phyloP scores from a whole-genome alignment of 2,329 filamentous ascomycete species.

The Pyrenochaeta sp. region DNA sequence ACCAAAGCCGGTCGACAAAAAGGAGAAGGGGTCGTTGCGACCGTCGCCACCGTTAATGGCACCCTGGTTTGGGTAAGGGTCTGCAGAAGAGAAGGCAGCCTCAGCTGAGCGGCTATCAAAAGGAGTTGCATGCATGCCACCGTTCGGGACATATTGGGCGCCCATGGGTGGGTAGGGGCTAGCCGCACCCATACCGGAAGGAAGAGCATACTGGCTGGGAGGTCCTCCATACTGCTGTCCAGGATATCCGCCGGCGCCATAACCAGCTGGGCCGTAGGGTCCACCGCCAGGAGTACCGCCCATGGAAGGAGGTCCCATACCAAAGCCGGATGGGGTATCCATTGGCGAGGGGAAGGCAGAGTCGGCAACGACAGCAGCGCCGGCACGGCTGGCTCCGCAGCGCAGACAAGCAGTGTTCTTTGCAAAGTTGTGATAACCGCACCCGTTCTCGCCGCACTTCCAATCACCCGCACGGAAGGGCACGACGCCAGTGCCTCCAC shows the following conservation, averaged over 20 bases:
- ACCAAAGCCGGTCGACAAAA: conserved; percentile 77
- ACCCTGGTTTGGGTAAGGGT: conserved; percentile 80
- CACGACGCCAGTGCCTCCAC: conserved; percentile 84
- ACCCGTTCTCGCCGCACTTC: conserved; percentile 98
- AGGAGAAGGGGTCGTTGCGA: conserved; percentile 80
- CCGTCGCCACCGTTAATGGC: conserved; percentile 70
- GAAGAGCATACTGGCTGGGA: conserved; percentile 87
- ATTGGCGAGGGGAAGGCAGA: conserved; percentile 90
- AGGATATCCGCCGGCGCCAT: conserved; percentile 68
- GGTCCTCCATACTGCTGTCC: conserved; percentile 86
- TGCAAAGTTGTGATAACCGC: conserved; percentile 98
- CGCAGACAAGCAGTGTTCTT: conserved; percentile 99
- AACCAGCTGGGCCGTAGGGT: conserved; percentile 75
- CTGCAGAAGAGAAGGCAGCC: conserved; percentile 89
- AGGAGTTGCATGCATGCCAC: conserved; percentile 81
- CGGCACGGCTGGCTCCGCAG: conserved; percentile 92
- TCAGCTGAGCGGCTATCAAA: conserved; percentile 95
- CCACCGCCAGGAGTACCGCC: conserved; percentile 74
- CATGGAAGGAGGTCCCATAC: conserved; percentile 89
- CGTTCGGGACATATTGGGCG: conserved; percentile 79
- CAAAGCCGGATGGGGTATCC: conserved; percentile 83
- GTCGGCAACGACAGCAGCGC: conserved; percentile 92
- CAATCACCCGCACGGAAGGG: conserved; percentile 98
- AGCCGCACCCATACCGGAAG: conserved; percentile 82
- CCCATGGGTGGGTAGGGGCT: conserved; percentile 79